Percentiles rank a stretch among this genome's conserved stretches.
These are phyloP conservation scores for Aphanomyces stellatus DNA, from an alignment of 352 stramenopile species.

Conservation along the genomic window DNA sequence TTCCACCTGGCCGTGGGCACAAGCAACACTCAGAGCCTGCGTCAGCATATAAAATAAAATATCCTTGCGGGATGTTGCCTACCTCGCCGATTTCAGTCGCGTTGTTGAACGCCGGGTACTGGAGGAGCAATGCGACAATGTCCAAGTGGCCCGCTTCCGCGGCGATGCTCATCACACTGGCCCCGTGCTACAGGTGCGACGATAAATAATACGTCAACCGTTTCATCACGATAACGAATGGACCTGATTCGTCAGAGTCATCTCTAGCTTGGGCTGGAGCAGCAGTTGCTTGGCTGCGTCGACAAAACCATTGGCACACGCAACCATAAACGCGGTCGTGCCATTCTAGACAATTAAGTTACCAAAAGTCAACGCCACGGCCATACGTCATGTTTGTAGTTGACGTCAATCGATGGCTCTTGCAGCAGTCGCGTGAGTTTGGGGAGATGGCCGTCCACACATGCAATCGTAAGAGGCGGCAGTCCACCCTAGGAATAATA, in stretches of 20 bases:
- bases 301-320: neutral
- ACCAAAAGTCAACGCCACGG: no score
- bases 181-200: slow-evolving; percentile 8
- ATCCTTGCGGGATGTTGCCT: no score
- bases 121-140: neutral
- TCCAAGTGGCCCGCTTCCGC: neutral
- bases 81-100: neutral
- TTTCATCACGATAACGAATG: neutral
- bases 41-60: no score
- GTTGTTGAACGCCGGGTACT: neutral
- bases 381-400: neutral
- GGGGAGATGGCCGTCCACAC: neutral
- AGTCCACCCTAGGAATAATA: neutral
- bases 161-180: neutral
- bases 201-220: neutral
- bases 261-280: neutral
- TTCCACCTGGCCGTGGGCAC: neutral
- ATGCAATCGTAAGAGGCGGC: neutral
- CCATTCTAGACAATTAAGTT: no score
- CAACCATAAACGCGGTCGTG: neutral
- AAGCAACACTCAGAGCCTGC: neutral
- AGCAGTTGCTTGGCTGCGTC: neutral
- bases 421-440: neutral
- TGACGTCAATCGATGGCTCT: neutral
- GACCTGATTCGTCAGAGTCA: neutral